Conservation (phyloP, 1,139 yeast genomes). For the Candida gigantensis region DNA sequence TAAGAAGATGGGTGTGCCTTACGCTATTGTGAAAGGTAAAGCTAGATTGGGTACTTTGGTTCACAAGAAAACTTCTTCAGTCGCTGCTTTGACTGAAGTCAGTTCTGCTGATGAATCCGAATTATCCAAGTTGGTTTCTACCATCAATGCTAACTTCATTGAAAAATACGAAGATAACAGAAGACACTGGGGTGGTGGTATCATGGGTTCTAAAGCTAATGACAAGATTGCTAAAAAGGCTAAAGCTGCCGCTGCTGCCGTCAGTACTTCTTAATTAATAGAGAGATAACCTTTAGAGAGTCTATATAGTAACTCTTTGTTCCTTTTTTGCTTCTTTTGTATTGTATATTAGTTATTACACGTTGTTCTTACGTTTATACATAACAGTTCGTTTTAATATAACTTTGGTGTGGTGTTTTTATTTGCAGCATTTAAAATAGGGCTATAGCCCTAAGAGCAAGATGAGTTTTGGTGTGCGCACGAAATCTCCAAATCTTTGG, state of each 20-base stretch:
- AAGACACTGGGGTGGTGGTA: slow-evolving; percentile 99
- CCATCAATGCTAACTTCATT: slow-evolving; percentile 88
- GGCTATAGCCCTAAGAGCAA: slow-evolving; percentile 5
- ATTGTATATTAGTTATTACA: slow-evolving; percentile 1
- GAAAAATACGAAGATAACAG: slow-evolving; percentile 93
- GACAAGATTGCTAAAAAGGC: slow-evolving; percentile 60
- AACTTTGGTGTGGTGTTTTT: not conserved
- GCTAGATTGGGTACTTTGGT: slow-evolving; percentile 97
- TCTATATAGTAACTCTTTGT: too few relatives aligned
- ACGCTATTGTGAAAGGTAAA: slow-evolving; percentile 98
- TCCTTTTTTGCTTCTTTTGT: not conserved
- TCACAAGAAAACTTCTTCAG: slow-evolving; percentile 95
- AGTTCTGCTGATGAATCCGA: slow-evolving; percentile 91
- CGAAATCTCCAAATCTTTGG: not conserved
- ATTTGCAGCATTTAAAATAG: slow-evolving; percentile 1
- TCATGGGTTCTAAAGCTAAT: slow-evolving; percentile 90
- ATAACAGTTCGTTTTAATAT: too few relatives aligned
- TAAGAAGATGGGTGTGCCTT: slow-evolving; percentile 99
- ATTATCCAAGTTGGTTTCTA: slow-evolving; percentile 86
- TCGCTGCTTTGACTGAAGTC: slow-evolving; percentile 96
- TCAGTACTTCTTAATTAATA: slow-evolving; percentile 73
- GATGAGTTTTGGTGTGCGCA: not conserved
- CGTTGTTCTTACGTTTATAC: not conserved
- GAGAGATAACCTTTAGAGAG: slow-evolving; percentile 1
- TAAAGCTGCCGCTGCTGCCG: slow-evolving; percentile 40